phyloP scores from a whole-genome alignment of 805 yeast genomes.

The Wickerhamomyces silvicola region DNA sequence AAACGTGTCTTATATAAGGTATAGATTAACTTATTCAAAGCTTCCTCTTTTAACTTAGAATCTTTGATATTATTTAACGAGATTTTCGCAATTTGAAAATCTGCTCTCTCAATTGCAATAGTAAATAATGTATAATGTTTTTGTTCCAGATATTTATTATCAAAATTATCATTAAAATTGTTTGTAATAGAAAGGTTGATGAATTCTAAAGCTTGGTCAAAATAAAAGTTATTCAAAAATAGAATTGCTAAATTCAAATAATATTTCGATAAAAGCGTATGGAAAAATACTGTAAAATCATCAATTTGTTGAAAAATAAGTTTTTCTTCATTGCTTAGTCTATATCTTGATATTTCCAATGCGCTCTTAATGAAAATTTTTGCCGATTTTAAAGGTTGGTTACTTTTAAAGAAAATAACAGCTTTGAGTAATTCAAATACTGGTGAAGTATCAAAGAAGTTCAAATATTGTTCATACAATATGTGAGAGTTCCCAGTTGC shows the following conservation, averaged over 20 bases:
- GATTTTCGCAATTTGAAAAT: slow-evolving; percentile 27
- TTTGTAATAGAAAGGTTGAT: slow-evolving; percentile 20
- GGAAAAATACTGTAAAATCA: slow-evolving; percentile 21
- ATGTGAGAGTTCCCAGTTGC: slow-evolving; percentile 6
- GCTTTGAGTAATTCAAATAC: slow-evolving; percentile 17
- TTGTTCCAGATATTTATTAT: slow-evolving; percentile 16
- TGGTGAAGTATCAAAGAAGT: slow-evolving; percentile 13
- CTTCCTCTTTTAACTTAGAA: slow-evolving; percentile 13
- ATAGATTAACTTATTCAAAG: slow-evolving; percentile 29
- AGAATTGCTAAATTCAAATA: slow-evolving; percentile 31
- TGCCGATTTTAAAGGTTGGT: slow-evolving; percentile 24
- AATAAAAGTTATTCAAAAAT: slow-evolving; percentile 26
- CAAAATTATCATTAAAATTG: slow-evolving; percentile 15
- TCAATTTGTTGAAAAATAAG: slow-evolving; percentile 16
- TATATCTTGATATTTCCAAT: slow-evolving; percentile 22
- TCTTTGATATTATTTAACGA: slow-evolving; percentile 24
- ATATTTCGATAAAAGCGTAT: slow-evolving; percentile 28
- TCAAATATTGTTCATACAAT: slow-evolving; percentile 11
- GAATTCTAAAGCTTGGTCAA: slow-evolving; percentile 31
- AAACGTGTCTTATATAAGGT: slow-evolving; percentile 33
- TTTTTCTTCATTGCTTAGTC: slow-evolving; percentile 16
- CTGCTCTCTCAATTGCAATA: slow-evolving; percentile 24
- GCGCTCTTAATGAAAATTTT: slow-evolving; percentile 24
- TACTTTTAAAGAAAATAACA: slow-evolving; percentile 17
- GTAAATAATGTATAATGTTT: slow-evolving; percentile 19